phyloP scores from a whole-genome alignment of 257 asterid species.

The Misopates orontium region DNA sequence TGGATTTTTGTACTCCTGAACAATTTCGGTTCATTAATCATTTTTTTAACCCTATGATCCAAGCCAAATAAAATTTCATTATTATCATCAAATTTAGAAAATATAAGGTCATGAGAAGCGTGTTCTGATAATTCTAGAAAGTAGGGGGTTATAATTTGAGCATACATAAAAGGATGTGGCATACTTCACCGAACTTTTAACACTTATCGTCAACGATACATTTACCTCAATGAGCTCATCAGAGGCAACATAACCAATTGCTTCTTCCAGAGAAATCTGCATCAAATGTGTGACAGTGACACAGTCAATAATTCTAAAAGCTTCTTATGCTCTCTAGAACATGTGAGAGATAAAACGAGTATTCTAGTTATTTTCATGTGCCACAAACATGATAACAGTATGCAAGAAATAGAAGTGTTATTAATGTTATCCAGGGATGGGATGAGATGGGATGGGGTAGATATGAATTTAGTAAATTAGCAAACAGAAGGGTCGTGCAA shows the following conservation, averaged over 20 bases:
- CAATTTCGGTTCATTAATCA: too few species aligned
- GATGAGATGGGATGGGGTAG: too few species aligned
- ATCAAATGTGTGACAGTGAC: constrained; percentile 19
- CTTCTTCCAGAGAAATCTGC: constrained; percentile 96
- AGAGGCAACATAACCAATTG: constrained; percentile 93
- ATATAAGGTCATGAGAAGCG: too few species aligned
- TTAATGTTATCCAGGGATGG: neutral
- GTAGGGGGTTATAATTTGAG: too few species aligned
- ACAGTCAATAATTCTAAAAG: constrained; percentile 6
- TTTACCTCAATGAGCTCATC: constrained; percentile 99
- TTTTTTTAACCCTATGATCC: too few species aligned
- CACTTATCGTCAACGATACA: neutral
- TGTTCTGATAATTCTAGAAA: too few species aligned
- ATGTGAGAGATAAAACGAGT: neutral
- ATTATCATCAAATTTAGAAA: too few species aligned
- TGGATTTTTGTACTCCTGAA: too few species aligned
- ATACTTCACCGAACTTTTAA: too few species aligned
- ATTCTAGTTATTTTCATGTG: neutral
- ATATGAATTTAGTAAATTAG: neutral
- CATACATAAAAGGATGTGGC: too few species aligned
- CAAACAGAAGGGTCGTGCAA: too few species aligned
- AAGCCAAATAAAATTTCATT: too few species aligned
- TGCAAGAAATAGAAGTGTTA: neutral
- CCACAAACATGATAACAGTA: neutral
- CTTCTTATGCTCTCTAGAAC: neutral